phyloP scores from a whole-genome alignment of 2,329 filamentous ascomycete genomes.

The Diplodia sapinea region DNA sequence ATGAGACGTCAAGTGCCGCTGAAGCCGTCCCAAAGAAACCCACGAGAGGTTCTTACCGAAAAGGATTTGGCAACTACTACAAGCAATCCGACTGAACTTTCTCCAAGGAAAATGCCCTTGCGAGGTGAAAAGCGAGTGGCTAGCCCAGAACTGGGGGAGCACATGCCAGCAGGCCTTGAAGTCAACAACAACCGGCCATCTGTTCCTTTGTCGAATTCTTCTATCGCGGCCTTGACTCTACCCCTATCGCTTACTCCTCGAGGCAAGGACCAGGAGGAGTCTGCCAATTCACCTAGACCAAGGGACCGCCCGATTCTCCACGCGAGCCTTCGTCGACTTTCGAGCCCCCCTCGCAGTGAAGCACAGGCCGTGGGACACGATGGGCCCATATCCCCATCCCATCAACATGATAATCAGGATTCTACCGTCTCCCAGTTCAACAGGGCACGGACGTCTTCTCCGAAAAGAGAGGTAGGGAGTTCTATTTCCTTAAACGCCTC shows the following conservation, averaged over 20 bases:
- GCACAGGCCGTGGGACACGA: background rate
- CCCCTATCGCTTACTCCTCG: background rate
- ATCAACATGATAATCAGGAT: too few relatives aligned
- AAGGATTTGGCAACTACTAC: background rate
- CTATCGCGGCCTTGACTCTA: background rate
- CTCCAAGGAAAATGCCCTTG: background rate
- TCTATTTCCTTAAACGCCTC: background rate
- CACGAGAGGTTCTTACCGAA: too few relatives aligned
- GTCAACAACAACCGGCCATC: slow-evolving; percentile 1
- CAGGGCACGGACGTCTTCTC: background rate
- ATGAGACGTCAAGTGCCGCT: slow-evolving; percentile 7
- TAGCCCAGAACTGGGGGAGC: slow-evolving; percentile 4
- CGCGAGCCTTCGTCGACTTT: background rate
- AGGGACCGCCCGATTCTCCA: background rate
- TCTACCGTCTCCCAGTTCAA: background rate
- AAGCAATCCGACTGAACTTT: background rate
- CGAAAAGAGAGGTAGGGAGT: slow-evolving; percentile 5
- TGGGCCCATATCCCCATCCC: background rate
- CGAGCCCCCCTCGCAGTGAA: background rate
- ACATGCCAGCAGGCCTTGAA: background rate
- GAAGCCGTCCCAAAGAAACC: background rate
- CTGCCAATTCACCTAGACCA: background rate
- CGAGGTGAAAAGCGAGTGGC: background rate
- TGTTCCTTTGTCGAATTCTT: background rate
- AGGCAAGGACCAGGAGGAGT: background rate